phyloP scores from a whole-genome alignment of 2,329 filamentous ascomycete species.

The Coleophoma eucalyptorum region DNA sequence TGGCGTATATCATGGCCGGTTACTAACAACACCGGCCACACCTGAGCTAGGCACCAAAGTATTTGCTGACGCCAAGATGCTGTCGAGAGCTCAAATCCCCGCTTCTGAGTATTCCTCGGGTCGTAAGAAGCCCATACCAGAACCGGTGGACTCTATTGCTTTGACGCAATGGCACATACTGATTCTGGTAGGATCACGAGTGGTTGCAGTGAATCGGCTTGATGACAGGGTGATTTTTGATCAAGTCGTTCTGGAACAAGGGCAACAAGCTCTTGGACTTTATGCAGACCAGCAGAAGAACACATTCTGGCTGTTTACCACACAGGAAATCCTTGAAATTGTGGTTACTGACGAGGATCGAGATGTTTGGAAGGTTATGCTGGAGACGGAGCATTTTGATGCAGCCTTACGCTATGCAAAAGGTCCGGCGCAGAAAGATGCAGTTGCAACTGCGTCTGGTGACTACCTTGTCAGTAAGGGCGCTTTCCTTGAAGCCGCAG shows the following conservation, averaged over 20 bases:
- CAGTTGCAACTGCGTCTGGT: slow-evolving; percentile 85
- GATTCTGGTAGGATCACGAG: slow-evolving; percentile 73
- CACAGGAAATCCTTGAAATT: slow-evolving; percentile 88
- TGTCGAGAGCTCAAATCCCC: slow-evolving; percentile 71
- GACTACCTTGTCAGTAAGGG: slow-evolving; percentile 82
- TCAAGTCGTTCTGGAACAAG: slow-evolving; percentile 76
- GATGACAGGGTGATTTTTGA: slow-evolving; percentile 85
- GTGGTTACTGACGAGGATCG: slow-evolving; percentile 86
- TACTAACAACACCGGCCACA: slow-evolving; percentile 58
- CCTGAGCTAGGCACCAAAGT: slow-evolving; percentile 69
- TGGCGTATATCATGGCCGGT: slow-evolving; percentile 82
- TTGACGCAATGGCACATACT: slow-evolving; percentile 94
- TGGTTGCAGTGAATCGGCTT: slow-evolving; percentile 83
- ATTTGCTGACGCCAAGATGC: slow-evolving; percentile 74
- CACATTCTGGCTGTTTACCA: slow-evolving; percentile 95
- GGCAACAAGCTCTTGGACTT: slow-evolving; percentile 77
- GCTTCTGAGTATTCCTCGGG: slow-evolving; percentile 61
- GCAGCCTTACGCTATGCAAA: slow-evolving; percentile 81
- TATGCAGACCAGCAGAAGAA: slow-evolving; percentile 90
- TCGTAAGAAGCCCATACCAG: slow-evolving; percentile 61
- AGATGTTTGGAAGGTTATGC: slow-evolving; percentile 92
- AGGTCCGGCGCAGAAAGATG: slow-evolving; percentile 78
- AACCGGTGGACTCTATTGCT: slow-evolving; percentile 74
- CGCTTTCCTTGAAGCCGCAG: slow-evolving; percentile 80
- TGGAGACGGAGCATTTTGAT: slow-evolving; percentile 83